phyloP scores from a whole-genome alignment of 1,284 basidiomycete species.

The Hemileia vastatrix region DNA sequence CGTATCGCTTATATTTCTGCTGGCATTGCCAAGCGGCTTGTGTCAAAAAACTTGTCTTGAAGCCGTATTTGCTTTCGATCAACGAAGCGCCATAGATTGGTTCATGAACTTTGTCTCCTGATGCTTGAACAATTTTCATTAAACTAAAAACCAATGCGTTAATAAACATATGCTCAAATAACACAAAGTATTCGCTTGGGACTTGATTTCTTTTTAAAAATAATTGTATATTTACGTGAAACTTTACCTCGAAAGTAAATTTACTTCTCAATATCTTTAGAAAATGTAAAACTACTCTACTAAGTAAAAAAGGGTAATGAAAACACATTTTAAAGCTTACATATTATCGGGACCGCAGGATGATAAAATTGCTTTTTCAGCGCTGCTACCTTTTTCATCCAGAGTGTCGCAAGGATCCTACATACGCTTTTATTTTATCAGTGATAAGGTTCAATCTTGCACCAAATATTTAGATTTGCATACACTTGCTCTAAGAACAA shows the following conservation, averaged over 20 bases:
- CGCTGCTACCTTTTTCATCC: constrained; percentile 8
- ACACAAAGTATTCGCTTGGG: too few relatives aligned
- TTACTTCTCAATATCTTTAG: too few relatives aligned
- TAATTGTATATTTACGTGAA: too few relatives aligned
- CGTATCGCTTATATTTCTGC: constrained; percentile 16
- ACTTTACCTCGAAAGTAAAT: too few relatives aligned
- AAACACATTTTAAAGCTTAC: too few relatives aligned
- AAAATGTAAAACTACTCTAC: too few relatives aligned
- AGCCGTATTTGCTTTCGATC: constrained; percentile 17
- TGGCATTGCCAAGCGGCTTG: constrained; percentile 20
- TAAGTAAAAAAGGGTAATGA: too few relatives aligned
- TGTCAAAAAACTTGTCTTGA: constrained; percentile 11
- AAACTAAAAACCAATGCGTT: constrained; percentile 14
- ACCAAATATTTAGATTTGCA: not conserved
- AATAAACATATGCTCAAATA: too few relatives aligned
- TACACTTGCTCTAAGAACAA: constrained; percentile 16
- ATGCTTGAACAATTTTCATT: constrained; percentile 23
- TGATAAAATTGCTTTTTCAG: constrained; percentile 5
- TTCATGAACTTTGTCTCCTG: constrained; percentile 7
- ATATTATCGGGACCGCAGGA: constrained; percentile 14
- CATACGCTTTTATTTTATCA: too few relatives aligned
- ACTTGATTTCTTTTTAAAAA: too few relatives aligned
- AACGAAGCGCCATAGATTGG: constrained; percentile 11
- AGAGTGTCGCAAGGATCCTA: constrained; percentile 20
- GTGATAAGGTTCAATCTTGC: not conserved